These are phyloP conservation scores for Ogataea paradorogensis DNA, from an alignment of 805 yeast genomes.

Conservation along the genomic window DNA sequence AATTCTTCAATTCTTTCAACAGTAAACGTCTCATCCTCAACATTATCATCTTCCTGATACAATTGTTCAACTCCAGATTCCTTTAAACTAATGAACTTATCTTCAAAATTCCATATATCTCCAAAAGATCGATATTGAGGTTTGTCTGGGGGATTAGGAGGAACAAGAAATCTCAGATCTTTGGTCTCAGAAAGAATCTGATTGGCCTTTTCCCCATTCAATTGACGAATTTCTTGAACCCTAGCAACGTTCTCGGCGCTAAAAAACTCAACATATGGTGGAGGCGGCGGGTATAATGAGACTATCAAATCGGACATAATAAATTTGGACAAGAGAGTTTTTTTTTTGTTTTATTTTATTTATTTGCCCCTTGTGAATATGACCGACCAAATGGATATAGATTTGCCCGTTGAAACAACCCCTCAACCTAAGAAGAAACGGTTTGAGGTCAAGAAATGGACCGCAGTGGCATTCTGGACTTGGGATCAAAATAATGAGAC, in stretches of 20 bases:
- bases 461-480: slow-evolving; percentile 99
- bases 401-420: slow-evolving; percentile 18
- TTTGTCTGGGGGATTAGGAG: slow-evolving; percentile 62
- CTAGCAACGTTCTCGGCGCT: slow-evolving; percentile 62
- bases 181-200: slow-evolving; percentile 24
- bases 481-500: slow-evolving; percentile 82
- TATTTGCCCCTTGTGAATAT: slow-evolving; percentile 5
- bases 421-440: slow-evolving; percentile 52
- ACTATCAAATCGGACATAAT: slow-evolving; percentile 36
- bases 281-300: slow-evolving; percentile 93
- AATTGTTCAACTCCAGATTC: slow-evolving; percentile 78
- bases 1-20: slow-evolving; percentile 66
- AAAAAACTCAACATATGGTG: slow-evolving; percentile 73
- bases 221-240: slow-evolving; percentile 29
- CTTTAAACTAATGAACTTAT: slow-evolving; percentile 69
- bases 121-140: slow-evolving; percentile 84
- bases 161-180: slow-evolving; percentile 55
- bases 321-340: slow-evolving; percentile 2
- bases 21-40: slow-evolving; percentile 39
- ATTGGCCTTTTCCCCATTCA: slow-evolving; percentile 22
- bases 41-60: slow-evolving; percentile 39
- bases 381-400: slow-evolving; percentile 27
- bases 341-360: slow-evolving; percentile 2
- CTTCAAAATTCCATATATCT: slow-evolving; percentile 79
- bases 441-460: slow-evolving; percentile 96